A percentile compares a stretch with the other conserved stretches of the same genome.
These are phyloP conservation scores for Panicum virgatum DNA, from an alignment of 202 grass and related monocot species.

Conservation along the genomic window DNA sequence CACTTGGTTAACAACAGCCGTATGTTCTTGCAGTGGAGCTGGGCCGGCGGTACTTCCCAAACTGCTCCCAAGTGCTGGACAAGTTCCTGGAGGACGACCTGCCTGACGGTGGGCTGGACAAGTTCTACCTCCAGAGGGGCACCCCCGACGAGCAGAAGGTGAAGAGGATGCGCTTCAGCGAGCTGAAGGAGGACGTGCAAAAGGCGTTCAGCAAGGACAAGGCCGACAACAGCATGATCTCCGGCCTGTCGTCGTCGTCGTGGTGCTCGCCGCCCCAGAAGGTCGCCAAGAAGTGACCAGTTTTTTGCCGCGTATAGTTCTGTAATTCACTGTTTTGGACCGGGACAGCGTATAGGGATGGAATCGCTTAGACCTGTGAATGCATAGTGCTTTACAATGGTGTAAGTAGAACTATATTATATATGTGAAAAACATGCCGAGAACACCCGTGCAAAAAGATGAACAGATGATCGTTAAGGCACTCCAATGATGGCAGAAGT, in stretches of 20 bases:
- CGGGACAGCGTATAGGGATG: conserved; percentile 7
- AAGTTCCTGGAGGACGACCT: conserved; percentile 75
- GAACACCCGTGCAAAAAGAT: background rate
- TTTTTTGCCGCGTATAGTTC: conserved; percentile 16
- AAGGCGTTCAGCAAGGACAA: conserved; percentile 90
- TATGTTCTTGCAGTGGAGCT: conserved; percentile 76
- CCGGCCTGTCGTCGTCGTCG: conserved; percentile 54
- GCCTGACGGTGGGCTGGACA: conserved; percentile 35
- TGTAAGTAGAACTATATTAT: conserved; percentile 23
- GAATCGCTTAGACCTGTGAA: background rate
- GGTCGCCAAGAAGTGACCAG: conserved; percentile 36
- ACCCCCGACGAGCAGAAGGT: conserved; percentile 70
- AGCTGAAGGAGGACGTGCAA: conserved; percentile 71
- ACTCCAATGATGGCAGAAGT: background rate
- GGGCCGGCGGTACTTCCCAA: conserved; percentile 77
- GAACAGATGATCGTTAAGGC: background rate
- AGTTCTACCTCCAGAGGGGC: conserved; percentile 57
- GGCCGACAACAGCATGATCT: conserved; percentile 42
- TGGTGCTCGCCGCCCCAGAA: conserved; percentile 38
- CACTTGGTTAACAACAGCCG: background rate
- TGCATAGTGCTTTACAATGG: conserved; percentile 40
- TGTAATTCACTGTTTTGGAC: background rate
- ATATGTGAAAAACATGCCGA: background rate
- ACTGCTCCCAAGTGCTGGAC: conserved; percentile 86
- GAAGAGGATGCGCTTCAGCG: conserved; percentile 70